These are phyloP conservation scores for Leucosporidium scottii DNA, from an alignment of 768 basidiomycete species.

Conservation along the genomic window DNA sequence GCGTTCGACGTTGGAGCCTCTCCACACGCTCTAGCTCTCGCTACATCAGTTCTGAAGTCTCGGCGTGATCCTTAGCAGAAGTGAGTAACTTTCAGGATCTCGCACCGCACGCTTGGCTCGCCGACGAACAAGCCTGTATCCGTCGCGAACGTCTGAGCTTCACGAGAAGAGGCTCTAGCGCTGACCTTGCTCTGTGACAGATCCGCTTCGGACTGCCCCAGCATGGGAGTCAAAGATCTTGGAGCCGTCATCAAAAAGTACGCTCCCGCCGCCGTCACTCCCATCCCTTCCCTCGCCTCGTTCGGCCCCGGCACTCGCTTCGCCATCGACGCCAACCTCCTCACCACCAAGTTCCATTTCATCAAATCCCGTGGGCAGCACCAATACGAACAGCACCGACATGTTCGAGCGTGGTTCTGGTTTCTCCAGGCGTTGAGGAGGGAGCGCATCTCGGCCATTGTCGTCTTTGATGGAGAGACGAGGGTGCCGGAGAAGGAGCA, in stretches of 20 bases:
- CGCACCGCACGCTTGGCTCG: too few relatives aligned
- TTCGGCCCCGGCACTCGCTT: slow-evolving; percentile 10
- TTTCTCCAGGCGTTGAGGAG: slow-evolving; percentile 12
- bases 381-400: neutral
- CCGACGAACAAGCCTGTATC: too few relatives aligned
- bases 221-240: slow-evolving; percentile 28
- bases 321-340: slow-evolving; percentile 30
- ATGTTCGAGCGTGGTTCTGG: slow-evolving; percentile 18
- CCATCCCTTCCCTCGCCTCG: neutral
- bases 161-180: too few relatives aligned
- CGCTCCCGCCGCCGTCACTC: slow-evolving; percentile 2
- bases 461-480: slow-evolving; percentile 30
- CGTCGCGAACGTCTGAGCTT: too few relatives aligned
- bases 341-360: slow-evolving; percentile 25
- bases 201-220: neutral
- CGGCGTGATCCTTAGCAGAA: too few relatives aligned
- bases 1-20: too few relatives aligned
- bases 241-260: neutral
- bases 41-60: too few relatives aligned
- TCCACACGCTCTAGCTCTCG: too few relatives aligned
- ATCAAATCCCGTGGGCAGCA: neutral
- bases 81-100: too few relatives aligned
- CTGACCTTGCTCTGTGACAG: too few relatives aligned
- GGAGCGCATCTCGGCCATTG: slow-evolving; percentile 12
- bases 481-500: slow-evolving; percentile 14